Conservation (phyloP, 495 filamentous ascomycete genomes). For the Cryomyces antarcticus region DNA sequence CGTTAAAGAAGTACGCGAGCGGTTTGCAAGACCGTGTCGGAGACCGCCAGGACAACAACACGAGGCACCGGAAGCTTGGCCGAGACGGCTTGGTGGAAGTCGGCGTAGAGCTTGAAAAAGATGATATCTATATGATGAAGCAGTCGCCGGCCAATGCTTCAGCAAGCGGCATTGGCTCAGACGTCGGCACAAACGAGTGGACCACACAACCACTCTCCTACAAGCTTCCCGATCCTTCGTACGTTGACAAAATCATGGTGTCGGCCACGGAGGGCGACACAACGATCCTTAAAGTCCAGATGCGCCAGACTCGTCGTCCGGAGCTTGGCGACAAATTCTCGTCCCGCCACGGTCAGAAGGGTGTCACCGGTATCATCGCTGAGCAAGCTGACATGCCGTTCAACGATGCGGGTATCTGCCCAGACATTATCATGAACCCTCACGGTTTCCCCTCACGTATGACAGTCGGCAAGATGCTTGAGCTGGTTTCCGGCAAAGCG, state of each 20-base stretch:
- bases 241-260: slow-evolving; percentile 88
- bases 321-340: slow-evolving; percentile 48
- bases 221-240: slow-evolving; percentile 60
- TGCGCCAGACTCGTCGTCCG: slow-evolving; percentile 76
- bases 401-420: slow-evolving; percentile 68
- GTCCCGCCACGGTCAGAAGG: slow-evolving; percentile 27
- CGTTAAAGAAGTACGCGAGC: slow-evolving; percentile 52
- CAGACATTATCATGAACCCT: slow-evolving; percentile 99
- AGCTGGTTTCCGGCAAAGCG: slow-evolving; percentile 87
- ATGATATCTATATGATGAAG: slow-evolving; percentile 78
- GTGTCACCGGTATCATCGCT: slow-evolving; percentile 87
- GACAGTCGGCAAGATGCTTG: slow-evolving; percentile 97
- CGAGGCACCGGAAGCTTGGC: slow-evolving; percentile 53
- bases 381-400: slow-evolving; percentile 96
- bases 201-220: slow-evolving; percentile 45
- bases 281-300: slow-evolving; percentile 73
- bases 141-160: slow-evolving; percentile 53
- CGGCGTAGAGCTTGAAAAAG: slow-evolving; percentile 48
- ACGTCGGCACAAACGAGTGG: slow-evolving; percentile 36
- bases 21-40: slow-evolving; percentile 54
- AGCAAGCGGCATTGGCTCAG: slow-evolving; percentile 35
- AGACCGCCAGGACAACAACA: slow-evolving; percentile 38
- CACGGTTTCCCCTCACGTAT: slow-evolving; percentile 99
- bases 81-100: slow-evolving; percentile 67
- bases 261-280: slow-evolving; percentile 66